These are phyloP conservation scores for Suillus weaverae DNA, from an alignment of 768 basidiomycete genomes.

Conservation along the genomic window DNA sequence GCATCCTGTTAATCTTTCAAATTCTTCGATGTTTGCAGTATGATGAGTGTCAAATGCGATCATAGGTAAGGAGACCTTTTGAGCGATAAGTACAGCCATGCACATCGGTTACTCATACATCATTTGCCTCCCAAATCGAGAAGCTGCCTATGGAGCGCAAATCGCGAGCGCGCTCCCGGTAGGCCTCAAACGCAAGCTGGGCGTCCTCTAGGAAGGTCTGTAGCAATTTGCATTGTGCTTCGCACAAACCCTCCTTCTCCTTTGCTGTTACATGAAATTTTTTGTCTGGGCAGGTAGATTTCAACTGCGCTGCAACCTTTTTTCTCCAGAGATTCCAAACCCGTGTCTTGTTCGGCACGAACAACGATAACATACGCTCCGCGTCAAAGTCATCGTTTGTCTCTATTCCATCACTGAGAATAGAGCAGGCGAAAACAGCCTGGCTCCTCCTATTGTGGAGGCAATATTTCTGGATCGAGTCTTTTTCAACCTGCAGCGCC, in stretches of 20 bases:
- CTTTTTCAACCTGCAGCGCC: constrained; percentile 14
- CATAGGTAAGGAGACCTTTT: neutral
- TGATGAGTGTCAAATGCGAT: neutral
- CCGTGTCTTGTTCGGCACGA: constrained; percentile 23
- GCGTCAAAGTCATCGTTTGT: constrained; percentile 5
- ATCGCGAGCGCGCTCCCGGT: neutral
- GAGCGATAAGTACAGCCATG: neutral
- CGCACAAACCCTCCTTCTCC: constrained; percentile 11
- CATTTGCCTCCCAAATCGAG: neutral
- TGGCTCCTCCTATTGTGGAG: constrained; percentile 24
- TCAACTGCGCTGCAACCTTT: constrained; percentile 23
- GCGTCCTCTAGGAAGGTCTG: constrained; percentile 20
- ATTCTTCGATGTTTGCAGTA: neutral
- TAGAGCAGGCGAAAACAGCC: constrained; percentile 26
- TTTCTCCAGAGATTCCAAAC: constrained; percentile 27
- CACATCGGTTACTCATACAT: neutral
- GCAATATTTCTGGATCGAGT: constrained; percentile 19
- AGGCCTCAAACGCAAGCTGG: constrained; percentile 15
- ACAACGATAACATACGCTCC: constrained; percentile 18
- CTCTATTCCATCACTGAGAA: constrained; percentile 26
- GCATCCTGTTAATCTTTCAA: neutral
- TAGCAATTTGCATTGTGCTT: constrained; percentile 14
- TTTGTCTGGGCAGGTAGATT: neutral
- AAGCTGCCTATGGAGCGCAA: neutral
- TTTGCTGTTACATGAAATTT: constrained; percentile 9